Percentiles rank a stretch among this genome's conserved stretches.
Conservation (phyloP, 2,329 filamentous ascomycete genomes). For the Hymenoscyphus fructigenus region DNA sequence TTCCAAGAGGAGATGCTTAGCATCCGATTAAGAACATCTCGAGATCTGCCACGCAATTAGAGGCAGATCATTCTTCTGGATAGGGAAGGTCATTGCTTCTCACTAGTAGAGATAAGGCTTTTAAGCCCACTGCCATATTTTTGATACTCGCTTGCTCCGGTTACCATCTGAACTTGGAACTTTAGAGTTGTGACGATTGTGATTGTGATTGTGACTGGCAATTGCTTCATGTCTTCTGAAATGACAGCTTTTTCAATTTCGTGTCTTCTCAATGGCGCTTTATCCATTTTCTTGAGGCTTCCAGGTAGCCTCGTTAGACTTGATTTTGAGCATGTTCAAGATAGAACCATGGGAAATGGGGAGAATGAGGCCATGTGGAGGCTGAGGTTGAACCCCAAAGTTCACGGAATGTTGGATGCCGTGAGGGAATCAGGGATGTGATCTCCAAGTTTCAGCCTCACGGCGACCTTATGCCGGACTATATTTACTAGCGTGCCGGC, state of each 20-base stretch:
- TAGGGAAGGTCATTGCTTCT: background rate
- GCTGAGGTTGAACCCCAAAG: no score
- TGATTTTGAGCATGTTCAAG: no score
- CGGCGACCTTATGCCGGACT: background rate
- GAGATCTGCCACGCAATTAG: background rate
- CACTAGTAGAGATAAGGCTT: background rate
- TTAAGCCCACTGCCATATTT: background rate
- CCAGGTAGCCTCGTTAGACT: no score
- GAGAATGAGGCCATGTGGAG: no score
- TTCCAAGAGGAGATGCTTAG: background rate
- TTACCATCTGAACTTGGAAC: background rate
- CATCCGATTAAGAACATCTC: background rate
- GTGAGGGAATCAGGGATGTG: background rate
- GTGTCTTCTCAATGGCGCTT: no score
- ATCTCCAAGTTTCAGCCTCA: conserved; percentile 1
- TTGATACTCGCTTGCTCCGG: background rate
- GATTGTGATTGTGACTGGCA: background rate
- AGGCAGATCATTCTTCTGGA: background rate
- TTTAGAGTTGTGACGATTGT: background rate
- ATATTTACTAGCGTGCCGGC: background rate
- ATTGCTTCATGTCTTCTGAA: background rate
- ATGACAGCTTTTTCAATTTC: no score
- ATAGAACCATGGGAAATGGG: no score
- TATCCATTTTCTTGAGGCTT: no score
- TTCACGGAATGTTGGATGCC: no score